Percentiles rank a stretch among this genome's conserved stretches.
phyloP scores from a whole-genome alignment of 495 filamentous ascomycete genomes.

The Lasiosphaeria hispida region DNA sequence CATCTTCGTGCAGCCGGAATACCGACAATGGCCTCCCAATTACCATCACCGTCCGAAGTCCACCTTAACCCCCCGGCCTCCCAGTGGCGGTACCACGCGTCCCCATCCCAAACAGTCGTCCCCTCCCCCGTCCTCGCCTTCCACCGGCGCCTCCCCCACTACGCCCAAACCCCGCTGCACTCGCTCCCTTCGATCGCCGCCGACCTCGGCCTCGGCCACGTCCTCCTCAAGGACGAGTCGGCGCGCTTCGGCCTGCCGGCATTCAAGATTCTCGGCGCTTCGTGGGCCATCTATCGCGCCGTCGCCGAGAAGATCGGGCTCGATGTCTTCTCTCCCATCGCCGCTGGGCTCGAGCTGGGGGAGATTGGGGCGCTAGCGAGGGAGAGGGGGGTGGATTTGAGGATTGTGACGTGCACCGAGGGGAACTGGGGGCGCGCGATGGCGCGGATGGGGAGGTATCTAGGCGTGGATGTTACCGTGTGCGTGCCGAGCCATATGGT shows the following conservation, averaged over 20 bases:
- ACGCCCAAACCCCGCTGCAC: constrained; percentile 49
- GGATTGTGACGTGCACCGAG: constrained; percentile 57
- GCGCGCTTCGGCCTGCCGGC: constrained; percentile 61
- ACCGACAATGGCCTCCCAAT: background rate
- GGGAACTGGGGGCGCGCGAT: constrained; percentile 74
- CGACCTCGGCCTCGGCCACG: constrained; percentile 52
- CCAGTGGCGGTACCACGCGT: constrained; percentile 9
- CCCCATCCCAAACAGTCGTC: background rate
- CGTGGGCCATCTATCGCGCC: constrained; percentile 65
- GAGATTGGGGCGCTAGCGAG: constrained; percentile 26
- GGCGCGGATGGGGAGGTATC: constrained; percentile 58
- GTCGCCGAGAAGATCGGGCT: constrained; percentile 43
- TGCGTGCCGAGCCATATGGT: constrained; percentile 58
- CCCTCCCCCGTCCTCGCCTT: constrained; percentile 29
- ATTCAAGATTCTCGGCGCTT: constrained; percentile 76
- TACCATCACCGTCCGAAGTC: background rate
- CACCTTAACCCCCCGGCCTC: constrained; percentile 4
- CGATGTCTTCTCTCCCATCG: constrained; percentile 24
- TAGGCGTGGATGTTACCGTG: constrained; percentile 51
- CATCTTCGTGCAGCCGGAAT: background rate
- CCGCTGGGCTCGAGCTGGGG: constrained; percentile 44
- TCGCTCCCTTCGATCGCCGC: constrained; percentile 50
- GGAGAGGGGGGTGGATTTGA: constrained; percentile 22
- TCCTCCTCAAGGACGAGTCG: constrained; percentile 62
- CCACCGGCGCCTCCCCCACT: constrained; percentile 52